Conservation (phyloP, 345 rosid species). For the Salix arbutifolia region DNA sequence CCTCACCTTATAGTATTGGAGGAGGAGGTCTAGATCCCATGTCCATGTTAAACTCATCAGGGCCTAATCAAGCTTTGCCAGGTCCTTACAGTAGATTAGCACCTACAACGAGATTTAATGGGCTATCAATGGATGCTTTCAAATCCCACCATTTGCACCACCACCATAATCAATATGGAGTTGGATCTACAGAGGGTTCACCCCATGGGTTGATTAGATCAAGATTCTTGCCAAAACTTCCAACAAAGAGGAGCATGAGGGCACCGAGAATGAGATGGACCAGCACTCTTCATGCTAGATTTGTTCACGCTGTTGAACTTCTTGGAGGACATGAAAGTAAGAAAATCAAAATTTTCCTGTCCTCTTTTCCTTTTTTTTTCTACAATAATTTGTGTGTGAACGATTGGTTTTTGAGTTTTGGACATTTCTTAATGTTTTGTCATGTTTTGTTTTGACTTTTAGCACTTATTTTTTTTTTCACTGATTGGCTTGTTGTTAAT, state of each 20-base stretch:
- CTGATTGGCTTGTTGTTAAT: constrained; percentile 1
- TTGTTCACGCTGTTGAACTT: constrained; percentile 85
- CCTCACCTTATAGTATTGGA: constrained; percentile 39
- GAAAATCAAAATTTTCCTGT: not conserved
- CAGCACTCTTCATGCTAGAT: constrained; percentile 75
- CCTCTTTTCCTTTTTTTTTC: not conserved
- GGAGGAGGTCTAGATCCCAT: constrained; percentile 51
- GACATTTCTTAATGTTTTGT: not conserved
- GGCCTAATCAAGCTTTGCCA: constrained; percentile 15
- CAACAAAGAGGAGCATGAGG: constrained; percentile 73
- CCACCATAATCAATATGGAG: constrained; percentile 34
- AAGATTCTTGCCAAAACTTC: constrained; percentile 62
- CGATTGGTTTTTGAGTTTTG: not conserved
- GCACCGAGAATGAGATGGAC: constrained; percentile 96
- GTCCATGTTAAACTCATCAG: constrained; percentile 39
- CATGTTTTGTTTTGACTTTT: not conserved
- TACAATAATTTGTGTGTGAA: not conserved
- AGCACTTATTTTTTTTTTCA: not conserved
- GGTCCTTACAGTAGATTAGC: constrained; percentile 26
- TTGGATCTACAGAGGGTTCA: constrained; percentile 35
- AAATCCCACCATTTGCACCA: constrained; percentile 40
- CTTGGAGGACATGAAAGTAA: constrained; percentile 95
- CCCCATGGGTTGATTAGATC: constrained; percentile 52
- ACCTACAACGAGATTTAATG: constrained; percentile 39
- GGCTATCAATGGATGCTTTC: constrained; percentile 37